These are phyloP conservation scores for Eremothecium cymbalariae DNA, from an alignment of 1,139 yeast species.

Conservation along the genomic window DNA sequence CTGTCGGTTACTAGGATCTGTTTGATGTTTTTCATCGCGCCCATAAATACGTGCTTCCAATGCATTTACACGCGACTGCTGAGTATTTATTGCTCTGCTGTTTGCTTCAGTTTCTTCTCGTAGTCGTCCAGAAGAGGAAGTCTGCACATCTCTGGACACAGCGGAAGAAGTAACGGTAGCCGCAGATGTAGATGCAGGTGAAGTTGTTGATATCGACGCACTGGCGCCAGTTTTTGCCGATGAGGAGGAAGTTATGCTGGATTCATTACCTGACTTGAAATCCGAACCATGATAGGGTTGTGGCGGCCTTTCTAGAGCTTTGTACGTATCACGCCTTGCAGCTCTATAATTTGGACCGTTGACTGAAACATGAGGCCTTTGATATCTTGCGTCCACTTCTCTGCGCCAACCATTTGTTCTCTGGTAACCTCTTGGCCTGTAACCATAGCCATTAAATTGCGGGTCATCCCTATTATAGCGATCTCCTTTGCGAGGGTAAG, in stretches of 20 bases:
- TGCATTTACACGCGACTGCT: not conserved
- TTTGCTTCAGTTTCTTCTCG: no score
- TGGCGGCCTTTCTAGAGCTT: not conserved
- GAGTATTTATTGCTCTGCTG: not conserved
- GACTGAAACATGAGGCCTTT: constrained; percentile 1
- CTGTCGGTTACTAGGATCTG: not conserved
- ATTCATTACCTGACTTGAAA: not conserved
- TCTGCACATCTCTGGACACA: not conserved
- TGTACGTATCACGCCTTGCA: not conserved
- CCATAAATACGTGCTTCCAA: constrained; percentile 1
- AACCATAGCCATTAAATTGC: constrained; percentile 4
- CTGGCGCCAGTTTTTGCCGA: not conserved
- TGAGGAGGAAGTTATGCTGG: not conserved
- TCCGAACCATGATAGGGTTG: constrained; percentile 2
- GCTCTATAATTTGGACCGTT: constrained; percentile 1
- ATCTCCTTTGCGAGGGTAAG: constrained; percentile 1
- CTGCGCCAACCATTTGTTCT: constrained; percentile 1
- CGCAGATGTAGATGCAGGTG: not conserved
- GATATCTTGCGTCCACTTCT: constrained; percentile 1
- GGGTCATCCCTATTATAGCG: constrained; percentile 5
- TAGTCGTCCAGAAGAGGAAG: no score
- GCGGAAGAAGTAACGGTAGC: not conserved
- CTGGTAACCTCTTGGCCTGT: constrained; percentile 4
- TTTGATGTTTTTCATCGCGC: not conserved
- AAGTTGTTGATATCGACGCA: no score